Evolutionary conservation across 345 rosid genomes (phyloP), one percentile per base, ranked within the genome.

Genomic region (Kernera saxatilis): DNA sequence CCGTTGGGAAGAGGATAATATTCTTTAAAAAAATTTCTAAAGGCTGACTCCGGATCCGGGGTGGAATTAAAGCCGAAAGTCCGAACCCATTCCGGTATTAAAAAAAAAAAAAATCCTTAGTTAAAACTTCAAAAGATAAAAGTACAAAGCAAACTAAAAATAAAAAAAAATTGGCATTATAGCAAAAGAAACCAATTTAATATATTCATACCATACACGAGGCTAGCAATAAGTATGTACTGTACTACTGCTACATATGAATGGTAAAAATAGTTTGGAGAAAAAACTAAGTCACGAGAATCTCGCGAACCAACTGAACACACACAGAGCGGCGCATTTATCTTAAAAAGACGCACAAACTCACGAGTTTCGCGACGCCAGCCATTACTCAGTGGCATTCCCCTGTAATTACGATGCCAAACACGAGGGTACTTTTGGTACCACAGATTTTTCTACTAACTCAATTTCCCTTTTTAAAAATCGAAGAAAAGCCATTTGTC

Each of bases 341-440:
- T 53, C 70, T 72, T 41, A 40, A 51, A 51, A 71, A 40, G 62
- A 72, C 76, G 25, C 23, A 48, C n/a, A 26, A 17, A 35, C 62
- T 72, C 77, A 72, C 77, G 77, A 64, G 77, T 64, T 45, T 72
- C 51, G 56, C 64, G 58, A 64, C 58, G 41, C 70, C 64, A 44
- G 21, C 39, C 71, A 25, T 72, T 21, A 61, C 54, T 63, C 21
- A 14, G 55, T 72, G 69, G 64, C 54, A 52, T 64, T 6, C 5
- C 56, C 19, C 33, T 15, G 70, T 72, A 44, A 45, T 54, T 72
- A 72, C 56, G 0, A 0, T 2, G 0, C 2, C 2, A 7, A 3
- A 2, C 23, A 2, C 14, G 5, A 29, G 14, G 19, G 44, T 62
- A 22, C 0, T 19, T 35, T 21, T 29, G 26, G 57, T 17, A 14